Conservation (phyloP, 139 green algal species). For the Zygnema cylindricum region DNA sequence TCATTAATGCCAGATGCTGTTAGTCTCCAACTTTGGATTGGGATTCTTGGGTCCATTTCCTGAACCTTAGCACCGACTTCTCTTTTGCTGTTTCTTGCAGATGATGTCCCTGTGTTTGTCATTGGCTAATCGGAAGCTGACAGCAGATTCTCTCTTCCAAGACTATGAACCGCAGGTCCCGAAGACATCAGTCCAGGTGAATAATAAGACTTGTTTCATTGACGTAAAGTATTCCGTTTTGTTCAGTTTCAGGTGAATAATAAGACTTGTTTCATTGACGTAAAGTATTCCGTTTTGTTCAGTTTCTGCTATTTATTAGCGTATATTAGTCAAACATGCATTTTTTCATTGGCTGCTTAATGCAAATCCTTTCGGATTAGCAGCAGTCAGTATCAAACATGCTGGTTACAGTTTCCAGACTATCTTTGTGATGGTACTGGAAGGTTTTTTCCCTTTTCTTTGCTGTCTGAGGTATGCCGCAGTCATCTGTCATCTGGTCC, state of each 20-base stretch:
- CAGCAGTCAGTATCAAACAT: not conserved
- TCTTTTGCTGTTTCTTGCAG: not conserved
- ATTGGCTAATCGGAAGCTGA: not conserved
- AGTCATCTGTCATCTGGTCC: not conserved
- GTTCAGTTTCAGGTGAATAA: not conserved
- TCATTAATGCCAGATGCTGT: too few relatives aligned
- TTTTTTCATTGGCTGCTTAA: not conserved
- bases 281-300: not conserved
- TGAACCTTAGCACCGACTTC: not conserved
- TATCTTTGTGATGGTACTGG: not conserved
- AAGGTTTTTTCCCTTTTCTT: not conserved
- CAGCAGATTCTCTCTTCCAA: not conserved
- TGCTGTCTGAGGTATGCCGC: not conserved
- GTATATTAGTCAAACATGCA: not conserved
- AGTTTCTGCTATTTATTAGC: not conserved
- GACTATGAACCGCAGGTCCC: not conserved
- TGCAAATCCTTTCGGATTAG: not conserved
- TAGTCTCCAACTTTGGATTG: not conserved
- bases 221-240: not conserved
- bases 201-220: not conserved
- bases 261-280: not conserved
- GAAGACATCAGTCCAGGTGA: not conserved
- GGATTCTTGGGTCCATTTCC: not conserved
- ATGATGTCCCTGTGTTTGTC: not conserved
- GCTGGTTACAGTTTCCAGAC: not conserved